Evolutionary conservation across 2,329 filamentous ascomycete species (phyloP), one percentile per base, ranked within the genome.

Genomic region (Aspergillus vadensis): DNA sequence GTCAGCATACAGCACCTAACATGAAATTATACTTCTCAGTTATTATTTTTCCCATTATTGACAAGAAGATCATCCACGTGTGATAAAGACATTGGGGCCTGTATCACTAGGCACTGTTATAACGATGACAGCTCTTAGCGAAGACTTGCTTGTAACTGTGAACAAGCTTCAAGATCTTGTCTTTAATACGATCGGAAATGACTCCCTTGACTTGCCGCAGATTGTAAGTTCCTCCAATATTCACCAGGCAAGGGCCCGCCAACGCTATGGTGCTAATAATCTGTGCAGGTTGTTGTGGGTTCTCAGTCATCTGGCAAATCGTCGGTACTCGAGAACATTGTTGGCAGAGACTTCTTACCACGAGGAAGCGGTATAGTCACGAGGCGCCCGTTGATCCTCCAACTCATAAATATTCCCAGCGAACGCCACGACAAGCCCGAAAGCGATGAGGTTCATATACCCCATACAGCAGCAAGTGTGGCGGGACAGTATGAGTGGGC

Each of bases 171-270:
- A 99, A 80, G 95, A 98, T 79, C 82, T 99, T 74, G 95, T 99
- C 74, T 99, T 99, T 84, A 99, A 99, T 82, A 99, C 95, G 69
- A 99, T 99, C 78, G 95, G 95, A 79, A 98, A 93, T 82, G 95
- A 99, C 79, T 98, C 94, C 56, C 86, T 99, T 63, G 95, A 99
- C 80, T 83, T 99, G 60, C 95, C 95, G 61, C 95, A 99, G 81
- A 99, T 99, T 85, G 95, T 97, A 88, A 74, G 88, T 82, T 17
- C 38, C 15, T 52, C n/a, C 9, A 9, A 30, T 8, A 6, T 8
- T 41, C 12, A 25, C 19, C 23, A 4, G 38, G 32, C 19, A 41
- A 61, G 55, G 30, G 53, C 27, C 25, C 27, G 30, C 32, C 41
- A 57, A 50, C 55, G 47, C 17, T 49, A 9, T 15, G 21, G 30